phyloP scores from a whole-genome alignment of 768 basidiomycete genomes.

The Lactarius evosmus region DNA sequence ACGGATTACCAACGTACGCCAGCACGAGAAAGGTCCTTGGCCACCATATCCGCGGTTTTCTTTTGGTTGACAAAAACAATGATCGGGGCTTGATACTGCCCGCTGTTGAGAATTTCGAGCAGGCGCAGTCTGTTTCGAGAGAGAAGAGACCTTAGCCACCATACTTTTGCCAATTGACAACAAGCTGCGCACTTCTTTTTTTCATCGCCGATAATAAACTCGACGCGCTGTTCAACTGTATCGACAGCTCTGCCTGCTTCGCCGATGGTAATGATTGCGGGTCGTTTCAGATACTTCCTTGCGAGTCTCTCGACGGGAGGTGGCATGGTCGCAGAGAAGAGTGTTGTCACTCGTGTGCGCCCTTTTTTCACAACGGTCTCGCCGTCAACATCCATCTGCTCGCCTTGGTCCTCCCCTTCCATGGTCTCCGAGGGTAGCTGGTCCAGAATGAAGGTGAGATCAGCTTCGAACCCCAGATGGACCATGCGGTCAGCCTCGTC shows the following conservation, averaged over 20 bases:
- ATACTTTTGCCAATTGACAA: background rate
- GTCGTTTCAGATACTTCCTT: slow-evolving; percentile 87
- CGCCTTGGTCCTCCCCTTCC: slow-evolving; percentile 77
- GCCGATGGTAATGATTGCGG: slow-evolving; percentile 96
- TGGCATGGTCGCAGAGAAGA: slow-evolving; percentile 99
- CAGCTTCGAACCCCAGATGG: slow-evolving; percentile 92
- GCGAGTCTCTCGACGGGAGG: slow-evolving; percentile 93
- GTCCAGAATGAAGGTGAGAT: slow-evolving; percentile 93
- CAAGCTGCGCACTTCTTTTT: slow-evolving; percentile 80
- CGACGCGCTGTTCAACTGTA: slow-evolving; percentile 94
- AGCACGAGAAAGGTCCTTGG: slow-evolving; percentile 87
- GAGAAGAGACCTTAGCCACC: background rate
- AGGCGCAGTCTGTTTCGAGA: slow-evolving; percentile 59
- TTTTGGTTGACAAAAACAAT: slow-evolving; percentile 99
- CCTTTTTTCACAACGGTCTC: slow-evolving; percentile 65
- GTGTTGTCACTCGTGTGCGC: slow-evolving; percentile 85
- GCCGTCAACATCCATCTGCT: slow-evolving; percentile 77
- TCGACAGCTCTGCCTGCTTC: slow-evolving; percentile 98
- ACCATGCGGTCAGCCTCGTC: slow-evolving; percentile 99
- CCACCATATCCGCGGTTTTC: slow-evolving; percentile 98
- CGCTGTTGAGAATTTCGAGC: slow-evolving; percentile 90
- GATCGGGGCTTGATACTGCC: slow-evolving; percentile 81
- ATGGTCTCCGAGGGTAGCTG: slow-evolving; percentile 83
- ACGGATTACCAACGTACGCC: slow-evolving; percentile 54
- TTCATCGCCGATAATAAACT: slow-evolving; percentile 89